Evolutionary conservation across 352 stramenopile genomes (phyloP).

Genomic region (Phytophthora crassamura): DNA sequence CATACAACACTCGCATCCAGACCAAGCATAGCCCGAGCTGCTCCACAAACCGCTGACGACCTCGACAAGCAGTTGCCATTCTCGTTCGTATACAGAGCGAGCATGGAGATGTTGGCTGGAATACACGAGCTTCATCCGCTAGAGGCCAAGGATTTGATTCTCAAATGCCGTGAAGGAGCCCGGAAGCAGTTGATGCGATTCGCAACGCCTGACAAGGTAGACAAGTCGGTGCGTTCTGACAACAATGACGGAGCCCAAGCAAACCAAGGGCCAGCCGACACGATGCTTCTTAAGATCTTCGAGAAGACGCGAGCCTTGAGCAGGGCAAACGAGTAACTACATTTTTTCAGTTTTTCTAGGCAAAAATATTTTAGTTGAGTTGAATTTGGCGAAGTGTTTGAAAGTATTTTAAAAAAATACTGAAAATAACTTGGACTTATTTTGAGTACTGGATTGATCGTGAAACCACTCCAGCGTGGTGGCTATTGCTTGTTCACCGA

Average conservation of each 20-base stretch:
- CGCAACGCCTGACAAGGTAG: not conserved
- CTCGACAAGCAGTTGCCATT: conserved; percentile 49
- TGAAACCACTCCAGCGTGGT: no score
- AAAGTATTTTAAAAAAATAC: no score
- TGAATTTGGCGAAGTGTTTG: no score
- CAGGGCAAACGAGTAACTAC: not conserved
- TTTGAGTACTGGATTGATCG: no score
- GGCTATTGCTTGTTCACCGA: no score
- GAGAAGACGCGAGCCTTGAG: conserved; percentile 2
- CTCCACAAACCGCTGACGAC: conserved; percentile 5
- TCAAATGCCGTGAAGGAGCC: conserved; percentile 39
- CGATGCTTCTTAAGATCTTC: conserved; percentile 1
- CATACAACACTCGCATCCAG: conserved; percentile 9
- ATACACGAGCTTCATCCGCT: conserved; percentile 50
- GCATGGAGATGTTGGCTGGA: conserved; percentile 59
- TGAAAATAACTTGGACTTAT: no score
- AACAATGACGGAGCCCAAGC: not conserved
- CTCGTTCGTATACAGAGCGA: conserved; percentile 55
- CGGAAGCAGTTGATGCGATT: conserved; percentile 34
- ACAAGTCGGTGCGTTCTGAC: not conserved
- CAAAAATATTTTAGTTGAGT: no score
- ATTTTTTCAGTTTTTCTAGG: not conserved
- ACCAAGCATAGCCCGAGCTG: conserved; percentile 21
- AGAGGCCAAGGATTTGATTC: conserved; percentile 66
- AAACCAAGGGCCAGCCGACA: not conserved